phyloP scores from a whole-genome alignment of 768 basidiomycete genomes.

The Daedaleopsis sinensis region DNA sequence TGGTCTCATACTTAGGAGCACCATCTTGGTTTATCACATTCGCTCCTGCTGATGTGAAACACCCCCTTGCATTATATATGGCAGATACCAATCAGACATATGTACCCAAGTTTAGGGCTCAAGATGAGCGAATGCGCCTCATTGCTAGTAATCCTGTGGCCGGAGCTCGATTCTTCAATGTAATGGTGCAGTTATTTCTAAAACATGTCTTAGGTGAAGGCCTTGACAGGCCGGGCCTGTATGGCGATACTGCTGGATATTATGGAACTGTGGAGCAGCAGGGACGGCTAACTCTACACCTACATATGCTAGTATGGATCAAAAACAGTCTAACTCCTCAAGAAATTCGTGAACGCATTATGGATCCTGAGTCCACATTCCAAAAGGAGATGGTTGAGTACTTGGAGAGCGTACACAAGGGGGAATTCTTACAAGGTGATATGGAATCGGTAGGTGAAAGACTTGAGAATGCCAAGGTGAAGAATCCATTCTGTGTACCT shows the following conservation, averaged over 20 bases:
- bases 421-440: too few relatives aligned
- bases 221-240: too few relatives aligned
- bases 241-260: too few relatives aligned
- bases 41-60: constrained; percentile 22
- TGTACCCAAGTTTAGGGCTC: background rate
- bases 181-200: background rate
- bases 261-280: too few relatives aligned
- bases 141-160: background rate
- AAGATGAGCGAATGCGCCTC: constrained; percentile 1
- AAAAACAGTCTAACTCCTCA: too few relatives aligned
- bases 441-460: too few relatives aligned
- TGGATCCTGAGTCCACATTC: too few relatives aligned
- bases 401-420: too few relatives aligned
- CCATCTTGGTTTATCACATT: constrained; percentile 29
- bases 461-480: background rate
- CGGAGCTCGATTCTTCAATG: background rate
- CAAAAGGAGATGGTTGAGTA: too few relatives aligned
- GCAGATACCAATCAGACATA: constrained; percentile 10
- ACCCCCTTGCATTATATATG: constrained; percentile 24
- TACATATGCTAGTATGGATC: too few relatives aligned
- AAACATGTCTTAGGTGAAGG: background rate
- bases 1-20: constrained; percentile 7
- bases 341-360: too few relatives aligned
- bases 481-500: background rate
- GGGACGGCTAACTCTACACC: too few relatives aligned